A percentile compares a stretch with the other conserved stretches of the same genome.
Conservation (phyloP, 768 basidiomycete genomes). For the Lentinula edodes region DNA sequence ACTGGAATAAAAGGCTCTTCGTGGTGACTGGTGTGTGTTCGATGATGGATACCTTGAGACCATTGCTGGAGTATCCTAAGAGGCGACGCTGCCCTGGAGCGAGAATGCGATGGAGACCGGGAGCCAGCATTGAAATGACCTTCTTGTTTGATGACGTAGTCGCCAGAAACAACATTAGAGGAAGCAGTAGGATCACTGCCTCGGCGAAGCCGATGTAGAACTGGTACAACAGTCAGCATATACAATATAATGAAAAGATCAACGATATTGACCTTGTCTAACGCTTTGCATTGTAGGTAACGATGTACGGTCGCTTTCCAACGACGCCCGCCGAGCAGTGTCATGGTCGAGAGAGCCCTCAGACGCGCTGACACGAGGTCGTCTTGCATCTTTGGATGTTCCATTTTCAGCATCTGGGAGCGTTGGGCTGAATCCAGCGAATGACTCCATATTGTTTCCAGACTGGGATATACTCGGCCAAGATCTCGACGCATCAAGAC, state of each 20-base stretch:
- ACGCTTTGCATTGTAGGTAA: conserved; percentile 31
- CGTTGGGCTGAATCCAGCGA: conserved; percentile 11
- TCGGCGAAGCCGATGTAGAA: conserved; percentile 23
- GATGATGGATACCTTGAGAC: conserved; percentile 40
- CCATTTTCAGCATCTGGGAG: conserved; percentile 17
- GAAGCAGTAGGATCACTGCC: conserved; percentile 29
- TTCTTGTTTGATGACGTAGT: conserved; percentile 16
- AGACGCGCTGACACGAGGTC: conserved; percentile 20
- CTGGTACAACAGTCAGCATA: conserved; percentile 12
- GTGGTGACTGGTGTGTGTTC: conserved; percentile 31
- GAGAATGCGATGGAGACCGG: conserved; percentile 43
- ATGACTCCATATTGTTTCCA: conserved; percentile 3
- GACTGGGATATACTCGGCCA: conserved; percentile 28
- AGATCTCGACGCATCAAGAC: conserved; percentile 37
- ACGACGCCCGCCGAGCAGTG: conserved; percentile 45
- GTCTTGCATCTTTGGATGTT: conserved; percentile 12
- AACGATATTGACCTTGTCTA: conserved; percentile 30
- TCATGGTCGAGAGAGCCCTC: conserved; percentile 36
- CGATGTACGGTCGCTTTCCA: conserved; percentile 47
- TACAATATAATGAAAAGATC: background rate
- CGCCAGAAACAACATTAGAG: conserved; percentile 22
- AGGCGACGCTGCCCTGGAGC: conserved; percentile 54
- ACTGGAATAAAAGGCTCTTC: conserved; percentile 55
- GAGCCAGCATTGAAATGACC: conserved; percentile 24
- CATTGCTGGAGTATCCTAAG: conserved; percentile 53